Conservation (phyloP, 495 filamentous ascomycete species). For the Baudoinia panamericana region DNA sequence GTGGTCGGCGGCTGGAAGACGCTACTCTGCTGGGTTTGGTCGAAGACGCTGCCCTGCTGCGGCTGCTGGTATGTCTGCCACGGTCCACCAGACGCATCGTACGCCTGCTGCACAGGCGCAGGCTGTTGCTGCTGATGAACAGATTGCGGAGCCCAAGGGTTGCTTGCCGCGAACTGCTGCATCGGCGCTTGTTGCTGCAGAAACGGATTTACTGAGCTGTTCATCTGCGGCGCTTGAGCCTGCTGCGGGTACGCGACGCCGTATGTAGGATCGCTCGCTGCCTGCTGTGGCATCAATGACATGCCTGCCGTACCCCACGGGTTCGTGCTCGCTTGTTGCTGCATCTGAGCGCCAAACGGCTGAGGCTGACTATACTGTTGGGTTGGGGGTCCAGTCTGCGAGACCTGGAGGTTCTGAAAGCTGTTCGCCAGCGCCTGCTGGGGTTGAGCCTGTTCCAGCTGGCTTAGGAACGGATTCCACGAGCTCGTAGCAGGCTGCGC, state of each 20-base stretch:
- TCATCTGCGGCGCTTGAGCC: conserved; percentile 23
- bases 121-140: conserved; percentile 19
- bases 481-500: conserved; percentile 9
- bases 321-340: conserved; percentile 20
- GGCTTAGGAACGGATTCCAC: conserved; percentile 20
- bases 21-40: conserved; percentile 24
- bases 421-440: conserved; percentile 5
- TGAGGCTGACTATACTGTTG: conserved; percentile 21
- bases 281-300: conserved; percentile 3
- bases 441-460: conserved; percentile 16
- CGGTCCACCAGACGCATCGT: conserved; percentile 12
- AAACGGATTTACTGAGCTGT: conserved; percentile 29
- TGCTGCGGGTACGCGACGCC: conserved; percentile 8
- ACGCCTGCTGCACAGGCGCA: conserved; percentile 11
- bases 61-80: conserved; percentile 8
- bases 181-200: conserved; percentile 23
- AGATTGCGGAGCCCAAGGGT: conserved; percentile 24
- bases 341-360: conserved; percentile 33
- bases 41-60: too few species aligned
- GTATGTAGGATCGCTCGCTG: conserved; percentile 15
- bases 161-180: conserved; percentile 26
- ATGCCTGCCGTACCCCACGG: conserved; percentile 7
- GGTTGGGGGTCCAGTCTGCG: conserved; percentile 10
- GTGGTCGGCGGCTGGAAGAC: conserved; percentile 27
- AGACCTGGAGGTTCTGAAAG: conserved; percentile 19